A percentile compares a stretch with the other conserved stretches of the same genome.
These are phyloP conservation scores for Aspergillus sp. DNA, from an alignment of 2,329 filamentous ascomycete species.

Conservation along the genomic window DNA sequence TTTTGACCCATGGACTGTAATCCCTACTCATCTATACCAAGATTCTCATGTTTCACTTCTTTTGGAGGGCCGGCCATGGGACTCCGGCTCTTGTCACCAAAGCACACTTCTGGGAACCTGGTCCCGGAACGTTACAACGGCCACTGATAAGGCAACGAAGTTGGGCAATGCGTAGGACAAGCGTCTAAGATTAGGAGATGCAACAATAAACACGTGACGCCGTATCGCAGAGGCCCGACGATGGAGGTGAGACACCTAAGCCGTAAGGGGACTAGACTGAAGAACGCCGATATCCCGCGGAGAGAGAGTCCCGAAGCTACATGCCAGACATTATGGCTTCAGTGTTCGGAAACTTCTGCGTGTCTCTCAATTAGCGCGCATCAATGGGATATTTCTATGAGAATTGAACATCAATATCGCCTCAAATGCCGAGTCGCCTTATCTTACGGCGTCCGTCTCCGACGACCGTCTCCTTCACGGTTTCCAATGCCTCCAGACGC, in stretches of 20 bases:
- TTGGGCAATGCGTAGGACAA: slow-evolving; percentile 22
- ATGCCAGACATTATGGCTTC: background rate
- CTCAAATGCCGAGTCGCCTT: slow-evolving; percentile 60
- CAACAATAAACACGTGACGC: slow-evolving; percentile 28
- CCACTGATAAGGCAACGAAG: slow-evolving; percentile 10
- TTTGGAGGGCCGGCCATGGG: background rate
- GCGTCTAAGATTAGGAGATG: slow-evolving; percentile 14
- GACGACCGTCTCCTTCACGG: slow-evolving; percentile 88
- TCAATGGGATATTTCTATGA: background rate
- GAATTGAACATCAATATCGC: background rate
- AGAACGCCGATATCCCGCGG: background rate
- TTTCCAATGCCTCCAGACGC: slow-evolving; percentile 71
- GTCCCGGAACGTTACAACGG: slow-evolving; percentile 42
- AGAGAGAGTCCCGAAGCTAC: background rate
- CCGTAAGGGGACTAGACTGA: slow-evolving; percentile 13
- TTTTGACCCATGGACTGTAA: background rate
- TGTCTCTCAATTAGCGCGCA: background rate
- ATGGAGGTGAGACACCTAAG: slow-evolving; percentile 1
- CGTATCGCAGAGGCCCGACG: slow-evolving; percentile 14
- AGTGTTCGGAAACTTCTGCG: background rate
- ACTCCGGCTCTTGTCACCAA: background rate
- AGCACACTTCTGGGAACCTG: slow-evolving; percentile 12
- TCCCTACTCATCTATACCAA: background rate
- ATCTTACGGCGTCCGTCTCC: slow-evolving; percentile 63
- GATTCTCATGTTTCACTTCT: background rate